Percentiles rank a stretch among this genome's conserved stretches.
These are phyloP conservation scores for Sicyos edulis DNA, from an alignment of 306 rosid species.

Conservation along the genomic window DNA sequence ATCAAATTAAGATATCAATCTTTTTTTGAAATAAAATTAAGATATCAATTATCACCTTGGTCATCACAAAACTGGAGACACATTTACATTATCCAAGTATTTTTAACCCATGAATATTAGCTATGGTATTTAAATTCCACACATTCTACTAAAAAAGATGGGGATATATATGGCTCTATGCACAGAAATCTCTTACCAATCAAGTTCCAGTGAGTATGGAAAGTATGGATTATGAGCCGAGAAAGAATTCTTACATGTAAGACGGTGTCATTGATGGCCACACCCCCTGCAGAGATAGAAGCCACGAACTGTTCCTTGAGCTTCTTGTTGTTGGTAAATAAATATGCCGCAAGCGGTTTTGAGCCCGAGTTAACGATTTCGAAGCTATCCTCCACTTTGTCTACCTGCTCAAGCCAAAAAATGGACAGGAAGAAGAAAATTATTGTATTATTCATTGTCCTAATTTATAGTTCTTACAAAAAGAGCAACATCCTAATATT, in stretches of 20 bases:
- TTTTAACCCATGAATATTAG: too few species aligned
- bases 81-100: too few species aligned
- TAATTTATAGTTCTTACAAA: background rate
- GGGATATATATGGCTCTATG: too few species aligned
- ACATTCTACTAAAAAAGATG: too few species aligned
- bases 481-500: background rate
- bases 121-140: too few species aligned
- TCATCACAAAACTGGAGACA: too few species aligned
- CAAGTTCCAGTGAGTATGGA: too few species aligned
- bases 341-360: conserved; percentile 97
- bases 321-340: conserved; percentile 65
- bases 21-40: too few species aligned
- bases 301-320: conserved; percentile 69
- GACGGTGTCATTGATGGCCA: conserved; percentile 75
- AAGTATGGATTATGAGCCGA: conserved; percentile 5
- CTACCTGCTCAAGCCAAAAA: conserved; percentile 49
- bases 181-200: too few species aligned
- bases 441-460: background rate
- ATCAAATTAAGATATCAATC: too few species aligned
- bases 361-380: conserved; percentile 66
- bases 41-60: too few species aligned
- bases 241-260: conserved; percentile 52
- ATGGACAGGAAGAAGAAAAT: too few species aligned
- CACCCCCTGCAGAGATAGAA: conserved; percentile 75
- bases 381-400: conserved; percentile 71